These are phyloP conservation scores for Agapanthus africanus DNA, from an alignment of 106 monocot genomes.

Conservation along the genomic window DNA sequence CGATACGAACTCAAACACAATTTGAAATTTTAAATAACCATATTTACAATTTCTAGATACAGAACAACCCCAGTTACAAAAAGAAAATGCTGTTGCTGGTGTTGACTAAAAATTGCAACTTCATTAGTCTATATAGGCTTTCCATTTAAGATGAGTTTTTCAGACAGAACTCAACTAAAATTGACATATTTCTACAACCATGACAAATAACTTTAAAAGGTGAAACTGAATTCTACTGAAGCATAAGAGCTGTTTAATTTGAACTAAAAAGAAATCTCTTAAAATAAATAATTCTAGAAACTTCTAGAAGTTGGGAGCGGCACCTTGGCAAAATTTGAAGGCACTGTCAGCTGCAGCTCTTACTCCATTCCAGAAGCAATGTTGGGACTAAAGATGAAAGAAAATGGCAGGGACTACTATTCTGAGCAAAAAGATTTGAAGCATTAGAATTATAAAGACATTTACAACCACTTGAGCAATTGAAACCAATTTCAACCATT, in stretches of 20 bases:
- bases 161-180: too few species aligned
- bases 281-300: neutral
- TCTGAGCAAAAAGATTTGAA: neutral
- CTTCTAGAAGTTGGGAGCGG: neutral
- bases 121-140: too few species aligned
- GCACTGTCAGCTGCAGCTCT: conserved; percentile 3
- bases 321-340: neutral
- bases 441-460: neutral
- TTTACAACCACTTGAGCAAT: neutral
- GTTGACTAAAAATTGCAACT: neutral
- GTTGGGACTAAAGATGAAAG: neutral
- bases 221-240: too few species aligned
- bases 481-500: conserved; percentile 4
- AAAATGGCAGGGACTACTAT: neutral
- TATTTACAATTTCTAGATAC: too few species aligned
- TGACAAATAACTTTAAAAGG: too few species aligned
- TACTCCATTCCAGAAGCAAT: neutral
- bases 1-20: too few species aligned
- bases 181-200: too few species aligned
- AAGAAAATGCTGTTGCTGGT: too few species aligned
- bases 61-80: too few species aligned
- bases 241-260: too few species aligned
- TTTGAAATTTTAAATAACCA: too few species aligned
- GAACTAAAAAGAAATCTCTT: neutral
- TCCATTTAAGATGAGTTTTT: too few species aligned